Base-by-base conservation (phyloP, 1,139 yeast species). In the Hansenula sp. region DNA sequence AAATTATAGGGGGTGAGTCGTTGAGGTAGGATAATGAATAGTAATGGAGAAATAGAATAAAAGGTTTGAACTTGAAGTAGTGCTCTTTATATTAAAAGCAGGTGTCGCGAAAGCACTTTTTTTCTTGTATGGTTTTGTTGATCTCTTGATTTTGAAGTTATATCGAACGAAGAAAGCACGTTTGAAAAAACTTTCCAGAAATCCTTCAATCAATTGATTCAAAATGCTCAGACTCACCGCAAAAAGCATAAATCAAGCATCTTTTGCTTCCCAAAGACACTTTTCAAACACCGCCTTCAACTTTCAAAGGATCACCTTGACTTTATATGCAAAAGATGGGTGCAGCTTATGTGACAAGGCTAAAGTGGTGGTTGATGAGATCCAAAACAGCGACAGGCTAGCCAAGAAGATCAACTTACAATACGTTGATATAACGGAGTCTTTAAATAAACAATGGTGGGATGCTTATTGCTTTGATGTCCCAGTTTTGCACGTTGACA, bases 381-480 rank as follows among this genome's bases (percentile, higher is more conserved):
- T 79, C 9, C 65, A 77, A 30, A 51, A 49, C 38, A 56, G 42
- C 24, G 49, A 48, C n/a, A 45, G 39, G 43, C 49, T 44, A 35
- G 53, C 54, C 12, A 55, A 54, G 15, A 59, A 61, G 40, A 56
- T 79, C 10, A 60, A 69, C 11, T 61, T 79, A 46, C 61, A 66
- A 12, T 71, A 73, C 24, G 69, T 87, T 8, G 94, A 91, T 60
- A 90, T 91, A 36, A 77, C 81, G 61, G 70, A 74, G 38, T 82
- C 85, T 0, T 77, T 76, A 42, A 84, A 90, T 62, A 67, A 76
- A 43, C 69, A 75, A 42, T 88, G 94, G 90, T 86, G 81, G 71
- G 94, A 88, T 49, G 72, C 73, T 49, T 91, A 90, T 57, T 85
- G 96, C 51, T 89, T 81, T 62, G 97, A 91, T 59, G 91, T 90